phyloP scores from a whole-genome alignment of 805 yeast species.

The Candida adriatica region DNA sequence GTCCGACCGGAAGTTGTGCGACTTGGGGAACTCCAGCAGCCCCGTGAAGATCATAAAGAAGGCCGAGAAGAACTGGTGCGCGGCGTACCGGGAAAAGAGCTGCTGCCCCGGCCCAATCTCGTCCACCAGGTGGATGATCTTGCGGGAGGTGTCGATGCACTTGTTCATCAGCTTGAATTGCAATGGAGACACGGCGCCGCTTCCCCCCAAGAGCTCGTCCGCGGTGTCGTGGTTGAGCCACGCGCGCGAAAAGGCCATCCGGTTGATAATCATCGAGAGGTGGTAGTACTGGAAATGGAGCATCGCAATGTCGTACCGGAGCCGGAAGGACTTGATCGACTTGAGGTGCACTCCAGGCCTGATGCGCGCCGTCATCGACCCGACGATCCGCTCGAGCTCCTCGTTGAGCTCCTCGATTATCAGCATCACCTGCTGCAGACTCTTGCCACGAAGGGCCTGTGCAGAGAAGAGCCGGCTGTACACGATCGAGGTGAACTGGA shows the following conservation, averaged over 20 bases:
- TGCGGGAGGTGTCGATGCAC: constrained; percentile 19
- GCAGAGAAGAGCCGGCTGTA: constrained; percentile 18
- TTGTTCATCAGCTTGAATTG: constrained; percentile 15
- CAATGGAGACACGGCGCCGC: constrained; percentile 5
- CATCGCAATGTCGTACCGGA: constrained; percentile 8
- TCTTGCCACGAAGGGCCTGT: constrained; percentile 12
- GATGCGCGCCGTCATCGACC: constrained; percentile 6
- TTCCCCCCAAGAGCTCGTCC: constrained; percentile 2
- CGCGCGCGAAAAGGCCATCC: constrained; percentile 22
- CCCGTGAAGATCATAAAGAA: constrained; percentile 22
- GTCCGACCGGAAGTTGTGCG: constrained; percentile 10
- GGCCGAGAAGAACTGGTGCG: constrained; percentile 19
- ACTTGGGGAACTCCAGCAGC: constrained; percentile 17
- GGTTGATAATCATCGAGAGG: constrained; percentile 17
- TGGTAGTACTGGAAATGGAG: constrained; percentile 18
- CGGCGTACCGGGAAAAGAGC: constrained; percentile 10
- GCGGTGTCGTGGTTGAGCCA: constrained; percentile 19
- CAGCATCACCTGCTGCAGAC: constrained; percentile 11
- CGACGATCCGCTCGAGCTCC: constrained; percentile 11
- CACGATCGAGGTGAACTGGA: constrained; percentile 11
- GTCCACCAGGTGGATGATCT: constrained; percentile 7
- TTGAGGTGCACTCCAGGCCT: constrained; percentile 11
- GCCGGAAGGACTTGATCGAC: constrained; percentile 2
- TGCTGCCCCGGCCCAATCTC: constrained; percentile 5
- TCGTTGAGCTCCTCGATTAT: constrained; percentile 14